Conservation (phyloP, 148 eudicot species). For the Suaeda aralocaspica region DNA sequence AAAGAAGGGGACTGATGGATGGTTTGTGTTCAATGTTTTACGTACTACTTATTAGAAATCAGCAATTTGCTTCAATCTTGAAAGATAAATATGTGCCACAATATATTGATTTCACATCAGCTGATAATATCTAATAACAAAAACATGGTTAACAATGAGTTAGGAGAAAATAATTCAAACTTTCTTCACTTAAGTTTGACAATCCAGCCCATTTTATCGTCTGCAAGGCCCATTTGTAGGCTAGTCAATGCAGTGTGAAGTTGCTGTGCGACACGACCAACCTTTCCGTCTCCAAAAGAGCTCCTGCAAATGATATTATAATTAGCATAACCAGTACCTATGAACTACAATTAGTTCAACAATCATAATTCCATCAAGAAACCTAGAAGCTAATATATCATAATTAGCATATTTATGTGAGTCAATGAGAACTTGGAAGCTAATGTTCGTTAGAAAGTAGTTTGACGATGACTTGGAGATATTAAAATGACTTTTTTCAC, state of each 20-base stretch:
- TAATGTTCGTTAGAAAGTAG: too few relatives aligned
- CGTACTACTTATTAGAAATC: too few relatives aligned
- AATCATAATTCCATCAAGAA: not conserved
- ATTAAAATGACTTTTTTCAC: too few relatives aligned
- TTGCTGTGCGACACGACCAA: constrained; percentile 73
- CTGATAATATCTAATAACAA: constrained; percentile 6
- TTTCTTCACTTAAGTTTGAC: constrained; percentile 46
- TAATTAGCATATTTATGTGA: too few relatives aligned
- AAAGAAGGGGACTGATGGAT: too few relatives aligned
- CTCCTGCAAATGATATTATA: constrained; percentile 35
- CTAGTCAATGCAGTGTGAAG: constrained; percentile 66
- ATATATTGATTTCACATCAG: not conserved
- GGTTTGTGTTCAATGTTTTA: too few relatives aligned
- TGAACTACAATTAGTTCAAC: not conserved
- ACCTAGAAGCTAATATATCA: too few relatives aligned
- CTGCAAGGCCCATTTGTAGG: constrained; percentile 81
- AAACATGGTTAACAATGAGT: not conserved
- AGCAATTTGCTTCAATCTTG: not conserved
- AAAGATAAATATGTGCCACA: not conserved
- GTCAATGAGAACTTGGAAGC: too few relatives aligned
- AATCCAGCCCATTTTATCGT: constrained; percentile 79
- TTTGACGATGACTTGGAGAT: too few relatives aligned
- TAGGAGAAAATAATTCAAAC: not conserved
- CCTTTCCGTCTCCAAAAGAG: constrained; percentile 53
- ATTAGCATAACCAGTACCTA: not conserved